These are phyloP conservation scores for Ophiostoma sp. DNA, from an alignment of 2,329 filamentous ascomycete genomes.

Conservation along the genomic window DNA sequence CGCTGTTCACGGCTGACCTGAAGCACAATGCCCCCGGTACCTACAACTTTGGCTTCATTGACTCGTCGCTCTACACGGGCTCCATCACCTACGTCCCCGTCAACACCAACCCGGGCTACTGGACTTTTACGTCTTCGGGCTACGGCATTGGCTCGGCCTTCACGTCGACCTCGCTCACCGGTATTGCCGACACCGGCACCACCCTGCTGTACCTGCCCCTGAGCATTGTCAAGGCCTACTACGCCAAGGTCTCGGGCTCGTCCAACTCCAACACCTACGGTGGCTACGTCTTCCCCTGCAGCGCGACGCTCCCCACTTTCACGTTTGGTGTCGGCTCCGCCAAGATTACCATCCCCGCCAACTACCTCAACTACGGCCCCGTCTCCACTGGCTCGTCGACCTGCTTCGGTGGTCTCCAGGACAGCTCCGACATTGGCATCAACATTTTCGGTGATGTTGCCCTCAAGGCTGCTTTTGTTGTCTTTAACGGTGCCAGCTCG, in stretches of 20 bases:
- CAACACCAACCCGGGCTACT: constrained; percentile 53
- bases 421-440: constrained; percentile 32
- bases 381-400: constrained; percentile 34
- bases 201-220: constrained; percentile 43
- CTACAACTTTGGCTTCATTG: constrained; percentile 60
- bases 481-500: constrained; percentile 40
- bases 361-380: constrained; percentile 41
- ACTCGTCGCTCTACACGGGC: constrained; percentile 55
- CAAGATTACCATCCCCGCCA: constrained; percentile 37
- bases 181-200: constrained; percentile 47
- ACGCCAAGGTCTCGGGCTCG: constrained; percentile 40
- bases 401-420: constrained; percentile 43
- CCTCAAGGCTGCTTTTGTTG: constrained; percentile 38
- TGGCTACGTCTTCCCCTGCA: constrained; percentile 43
- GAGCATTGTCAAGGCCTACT: constrained; percentile 44
- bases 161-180: constrained; percentile 39
- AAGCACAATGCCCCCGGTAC: constrained; percentile 33
- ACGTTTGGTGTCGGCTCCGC: constrained; percentile 39
- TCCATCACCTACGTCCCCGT: constrained; percentile 52
- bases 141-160: constrained; percentile 49
- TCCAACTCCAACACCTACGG: constrained; percentile 38
- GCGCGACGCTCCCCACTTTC: constrained; percentile 39
- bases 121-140: constrained; percentile 55
- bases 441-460: constrained; percentile 38
- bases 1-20: constrained; percentile 57